Evolutionary conservation across 2,329 filamentous ascomycete genomes (phyloP).

Genomic region (Penicillium occitanis): DNA sequence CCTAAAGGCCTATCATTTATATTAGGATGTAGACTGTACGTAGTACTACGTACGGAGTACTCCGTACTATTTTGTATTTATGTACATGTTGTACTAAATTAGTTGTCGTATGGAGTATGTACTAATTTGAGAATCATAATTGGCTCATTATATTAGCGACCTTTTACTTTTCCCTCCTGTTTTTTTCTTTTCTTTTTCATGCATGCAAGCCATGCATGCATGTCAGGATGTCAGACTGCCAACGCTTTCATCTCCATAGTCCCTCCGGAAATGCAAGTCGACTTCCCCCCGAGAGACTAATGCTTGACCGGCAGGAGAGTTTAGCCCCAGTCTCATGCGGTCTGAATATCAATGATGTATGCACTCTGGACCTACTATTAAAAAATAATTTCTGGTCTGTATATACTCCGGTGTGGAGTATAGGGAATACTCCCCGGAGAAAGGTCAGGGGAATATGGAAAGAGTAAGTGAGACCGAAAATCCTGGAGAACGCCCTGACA

Average conservation of each 20-base stretch:
- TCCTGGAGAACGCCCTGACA: neutral
- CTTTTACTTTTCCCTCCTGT: neutral
- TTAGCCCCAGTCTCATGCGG: constrained; percentile 2
- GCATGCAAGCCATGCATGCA: constrained; percentile 1
- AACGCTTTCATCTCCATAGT: neutral
- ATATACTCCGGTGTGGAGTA: neutral
- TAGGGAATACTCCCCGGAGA: neutral
- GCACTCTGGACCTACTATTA: neutral
- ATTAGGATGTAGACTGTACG: neutral
- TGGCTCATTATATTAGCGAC: neutral
- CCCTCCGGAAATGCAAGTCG: constrained; percentile 18
- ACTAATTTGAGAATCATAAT: constrained; percentile 1
- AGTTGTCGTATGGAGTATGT: neutral
- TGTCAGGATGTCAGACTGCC: constrained; percentile 7
- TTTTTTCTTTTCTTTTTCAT: neutral
- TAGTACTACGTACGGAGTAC: neutral
- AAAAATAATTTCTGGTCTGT: neutral
- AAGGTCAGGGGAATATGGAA: neutral
- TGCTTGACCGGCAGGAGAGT: constrained; percentile 8
- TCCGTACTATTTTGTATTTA: neutral
- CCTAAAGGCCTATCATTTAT: neutral
- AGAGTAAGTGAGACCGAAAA: neutral
- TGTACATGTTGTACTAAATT: neutral
- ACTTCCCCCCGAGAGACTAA: constrained; percentile 22
- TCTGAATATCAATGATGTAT: constrained; percentile 4